Evolutionary conservation across 2,329 filamentous ascomycete genomes (phyloP).

Genomic region (Pseudogymnoascus sp.): DNA sequence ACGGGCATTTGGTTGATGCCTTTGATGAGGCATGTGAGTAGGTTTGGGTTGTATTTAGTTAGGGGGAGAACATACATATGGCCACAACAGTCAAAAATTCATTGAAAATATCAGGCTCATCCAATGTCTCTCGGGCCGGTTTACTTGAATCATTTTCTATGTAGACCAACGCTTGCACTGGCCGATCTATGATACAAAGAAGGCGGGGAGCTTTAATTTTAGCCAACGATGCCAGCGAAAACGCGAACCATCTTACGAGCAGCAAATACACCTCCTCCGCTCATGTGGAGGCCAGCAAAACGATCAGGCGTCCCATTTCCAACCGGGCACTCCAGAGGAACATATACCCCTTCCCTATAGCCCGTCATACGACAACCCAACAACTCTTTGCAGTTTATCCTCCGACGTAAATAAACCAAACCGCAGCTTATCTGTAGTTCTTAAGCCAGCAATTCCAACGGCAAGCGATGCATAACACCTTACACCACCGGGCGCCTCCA

Average conservation of each 20-base stretch:
- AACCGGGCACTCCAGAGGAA: background rate
- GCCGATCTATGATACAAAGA: background rate
- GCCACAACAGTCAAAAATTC: background rate
- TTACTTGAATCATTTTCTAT: background rate
- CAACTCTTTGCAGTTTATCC: background rate
- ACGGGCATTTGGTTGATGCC: background rate
- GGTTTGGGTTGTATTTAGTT: background rate
- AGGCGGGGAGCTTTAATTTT: background rate
- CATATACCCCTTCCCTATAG: background rate
- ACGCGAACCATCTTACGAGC: background rate
- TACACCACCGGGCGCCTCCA: background rate
- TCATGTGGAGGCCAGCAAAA: background rate
- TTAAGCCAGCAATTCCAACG: background rate
- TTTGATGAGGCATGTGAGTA: background rate
- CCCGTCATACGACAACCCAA: too few species aligned
- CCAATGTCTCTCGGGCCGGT: background rate
- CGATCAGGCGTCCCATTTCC: background rate
- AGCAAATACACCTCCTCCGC: background rate
- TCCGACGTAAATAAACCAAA: background rate
- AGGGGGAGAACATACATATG: conserved; percentile 17
- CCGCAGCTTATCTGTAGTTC: background rate
- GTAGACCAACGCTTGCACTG: background rate
- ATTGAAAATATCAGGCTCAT: background rate
- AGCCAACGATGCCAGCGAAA: background rate
- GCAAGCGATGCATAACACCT: background rate